Evolutionary conservation across 2,329 filamentous ascomycete genomes (phyloP), one percentile per base, ranked within the genome.

Genomic region (Hypoxylon sp.): DNA sequence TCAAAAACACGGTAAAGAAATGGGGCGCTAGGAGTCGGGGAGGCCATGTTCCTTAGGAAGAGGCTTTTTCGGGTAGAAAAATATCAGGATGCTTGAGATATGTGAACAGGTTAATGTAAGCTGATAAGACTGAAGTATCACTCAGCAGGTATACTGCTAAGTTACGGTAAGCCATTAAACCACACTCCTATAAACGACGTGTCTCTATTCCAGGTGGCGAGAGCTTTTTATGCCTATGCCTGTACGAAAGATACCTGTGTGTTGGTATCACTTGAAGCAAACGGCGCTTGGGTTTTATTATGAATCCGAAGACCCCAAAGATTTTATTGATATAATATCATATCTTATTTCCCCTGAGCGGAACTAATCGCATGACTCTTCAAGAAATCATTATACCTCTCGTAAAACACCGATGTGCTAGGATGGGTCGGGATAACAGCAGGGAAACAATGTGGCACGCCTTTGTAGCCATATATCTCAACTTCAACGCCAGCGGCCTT

Each of bases 371-470:
- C 41, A 37, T 61, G 29, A 37, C 52, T 69, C 51, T 65, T 68
- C 30, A 72, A 57, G 12, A 70, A 73, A 1, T 47, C 59, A 3
- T 68, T 59, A 8, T 65, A 66, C 37, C 67, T 48, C 48, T 66
- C 19, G 39, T 73, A 73, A 23, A 72, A 74, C 12, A 57, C 57
- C 21, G 52, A 34, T 19, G 71, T 68, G 29, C 61, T 58, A 16
- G 68, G 63, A n/a, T 68, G 56, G 4, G 55, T 62, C 6, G 56
- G 46, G 16, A 74, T 62, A 11, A 69, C 43, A 43, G 63, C 37
- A 23, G 70, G 74, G 55, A 80, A 79, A 47, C 73, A 75, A 63
- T 81, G 79, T 21, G 78, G 78, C 67, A 81, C 61, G 5, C 78
- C 79, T 19, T 68, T 56, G 58, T 78, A 79, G 21, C 72, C 63